Percentiles rank a stretch among this genome's conserved stretches.
phyloP scores from a whole-genome alignment of 305 asterid species.

The Salvia sclarea region DNA sequence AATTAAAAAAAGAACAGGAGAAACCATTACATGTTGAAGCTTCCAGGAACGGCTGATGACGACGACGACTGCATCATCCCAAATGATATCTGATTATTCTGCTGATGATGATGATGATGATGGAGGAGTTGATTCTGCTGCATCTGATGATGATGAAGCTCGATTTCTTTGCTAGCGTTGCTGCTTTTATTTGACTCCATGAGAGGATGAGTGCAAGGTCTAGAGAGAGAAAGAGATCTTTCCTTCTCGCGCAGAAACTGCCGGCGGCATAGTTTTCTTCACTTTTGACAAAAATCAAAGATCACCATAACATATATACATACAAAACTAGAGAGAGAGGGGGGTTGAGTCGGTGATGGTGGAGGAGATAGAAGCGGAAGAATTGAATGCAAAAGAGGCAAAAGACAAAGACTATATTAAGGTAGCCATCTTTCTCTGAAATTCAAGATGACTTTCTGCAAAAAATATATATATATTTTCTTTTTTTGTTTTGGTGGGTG shows the following conservation, averaged over 20 bases:
- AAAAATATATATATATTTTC: not conserved
- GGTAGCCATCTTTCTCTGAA: constrained; percentile 45
- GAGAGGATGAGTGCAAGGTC: constrained; percentile 15
- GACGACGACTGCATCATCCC: constrained; percentile 62
- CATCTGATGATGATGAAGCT: constrained; percentile 27
- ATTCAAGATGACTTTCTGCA: constrained; percentile 46
- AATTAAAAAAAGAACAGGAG: too few relatives aligned
- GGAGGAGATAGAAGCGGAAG: constrained; percentile 35
- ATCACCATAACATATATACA: constrained; percentile 32
- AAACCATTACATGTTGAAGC: constrained; percentile 50
- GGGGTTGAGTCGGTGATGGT: constrained; percentile 44
- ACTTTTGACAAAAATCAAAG: constrained; percentile 20
- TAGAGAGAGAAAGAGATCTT: constrained; percentile 15
- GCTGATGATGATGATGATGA: constrained; percentile 33
- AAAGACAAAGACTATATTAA: constrained; percentile 55
- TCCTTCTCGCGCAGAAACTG: constrained; percentile 30
- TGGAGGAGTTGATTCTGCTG: constrained; percentile 29
- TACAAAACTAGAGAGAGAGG: constrained; percentile 25
- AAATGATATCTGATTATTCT: constrained; percentile 62
- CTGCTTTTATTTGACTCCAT: constrained; percentile 49
- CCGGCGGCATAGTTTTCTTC: constrained; percentile 7
- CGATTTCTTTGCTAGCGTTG: constrained; percentile 26
- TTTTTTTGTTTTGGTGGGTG: constrained; percentile 30
- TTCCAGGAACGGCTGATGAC: constrained; percentile 45
- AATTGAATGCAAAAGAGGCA: constrained; percentile 59